Percentiles rank a stretch among this genome's conserved stretches.
phyloP scores from a whole-genome alignment of 106 monocot species.

The Amphibolis antarctica region DNA sequence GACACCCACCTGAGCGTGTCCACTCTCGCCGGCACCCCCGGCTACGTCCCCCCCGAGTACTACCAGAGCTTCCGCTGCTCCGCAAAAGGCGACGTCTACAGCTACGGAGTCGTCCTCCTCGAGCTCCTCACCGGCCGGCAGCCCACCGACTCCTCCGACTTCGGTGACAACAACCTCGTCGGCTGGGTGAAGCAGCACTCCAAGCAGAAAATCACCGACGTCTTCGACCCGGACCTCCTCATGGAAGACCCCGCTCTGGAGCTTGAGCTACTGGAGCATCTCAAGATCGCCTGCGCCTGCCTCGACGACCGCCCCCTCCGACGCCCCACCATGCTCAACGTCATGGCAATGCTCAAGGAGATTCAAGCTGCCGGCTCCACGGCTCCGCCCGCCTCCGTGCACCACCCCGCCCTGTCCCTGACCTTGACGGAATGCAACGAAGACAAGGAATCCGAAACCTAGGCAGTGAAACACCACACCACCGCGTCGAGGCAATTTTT shows the following conservation, averaged over 20 bases:
- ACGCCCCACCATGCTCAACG: constrained; percentile 76
- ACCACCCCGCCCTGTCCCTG: constrained; percentile 8
- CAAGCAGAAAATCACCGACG: constrained; percentile 42
- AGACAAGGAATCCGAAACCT: constrained; percentile 16
- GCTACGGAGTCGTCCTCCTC: constrained; percentile 75
- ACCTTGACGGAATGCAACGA: constrained; percentile 62
- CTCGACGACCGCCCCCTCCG: constrained; percentile 55
- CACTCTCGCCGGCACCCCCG: constrained; percentile 78
- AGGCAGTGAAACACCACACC: not conserved
- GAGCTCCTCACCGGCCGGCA: constrained; percentile 65
- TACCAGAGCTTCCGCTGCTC: constrained; percentile 92
- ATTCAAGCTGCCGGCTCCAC: constrained; percentile 63
- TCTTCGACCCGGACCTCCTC: constrained; percentile 57
- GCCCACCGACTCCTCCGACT: constrained; percentile 62
- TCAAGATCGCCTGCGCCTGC: constrained; percentile 78
- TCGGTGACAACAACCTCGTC: constrained; percentile 75
- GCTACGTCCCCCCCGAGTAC: constrained; percentile 88
- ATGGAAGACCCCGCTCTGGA: constrained; percentile 52
- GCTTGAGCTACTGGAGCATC: constrained; percentile 68
- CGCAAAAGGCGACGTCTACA: constrained; percentile 87
- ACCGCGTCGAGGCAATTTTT: too few relatives aligned
- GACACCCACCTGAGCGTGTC: constrained; percentile 87
- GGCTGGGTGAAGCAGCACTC: constrained; percentile 89
- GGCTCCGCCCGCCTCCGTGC: too few relatives aligned
- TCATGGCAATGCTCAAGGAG: constrained; percentile 96